Conservation (phyloP, 2,329 filamentous ascomycete species). For the Clonostachys rosea region DNA sequence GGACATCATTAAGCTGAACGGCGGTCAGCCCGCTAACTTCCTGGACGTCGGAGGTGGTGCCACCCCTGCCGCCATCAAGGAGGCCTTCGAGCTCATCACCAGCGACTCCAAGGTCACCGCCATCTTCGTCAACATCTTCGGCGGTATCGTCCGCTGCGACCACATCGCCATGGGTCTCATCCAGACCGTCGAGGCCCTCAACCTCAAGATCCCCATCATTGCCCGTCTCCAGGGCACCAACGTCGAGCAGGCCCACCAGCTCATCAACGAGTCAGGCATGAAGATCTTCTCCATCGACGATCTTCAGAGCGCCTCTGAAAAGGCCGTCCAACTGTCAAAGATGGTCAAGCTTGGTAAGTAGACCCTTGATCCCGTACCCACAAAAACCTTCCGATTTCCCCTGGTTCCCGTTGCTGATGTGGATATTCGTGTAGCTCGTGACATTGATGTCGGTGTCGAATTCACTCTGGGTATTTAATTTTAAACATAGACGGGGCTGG, state of each 20-base stretch:
- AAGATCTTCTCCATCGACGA: slow-evolving; percentile 99
- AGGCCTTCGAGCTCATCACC: slow-evolving; percentile 98
- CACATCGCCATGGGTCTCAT: slow-evolving; percentile 95
- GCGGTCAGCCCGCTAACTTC: slow-evolving; percentile 95
- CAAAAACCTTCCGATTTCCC: background rate
- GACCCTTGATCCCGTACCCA: background rate
- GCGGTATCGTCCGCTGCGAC: slow-evolving; percentile 96
- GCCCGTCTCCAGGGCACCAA: slow-evolving; percentile 97
- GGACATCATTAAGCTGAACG: slow-evolving; percentile 99
- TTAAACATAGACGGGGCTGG: background rate
- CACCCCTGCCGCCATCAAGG: slow-evolving; percentile 92
- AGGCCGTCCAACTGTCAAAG: slow-evolving; percentile 98
- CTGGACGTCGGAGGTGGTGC: slow-evolving; percentile 97
- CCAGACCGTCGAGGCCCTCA: slow-evolving; percentile 89
- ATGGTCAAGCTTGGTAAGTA: slow-evolving; percentile 93
- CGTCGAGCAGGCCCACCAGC: slow-evolving; percentile 88
- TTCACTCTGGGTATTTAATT: slow-evolving; percentile 88
- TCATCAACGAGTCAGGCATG: slow-evolving; percentile 93
- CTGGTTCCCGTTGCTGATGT: slow-evolving; percentile 72
- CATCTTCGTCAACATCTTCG: slow-evolving; percentile 99
- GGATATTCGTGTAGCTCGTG: slow-evolving; percentile 94
- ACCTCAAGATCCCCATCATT: slow-evolving; percentile 95
- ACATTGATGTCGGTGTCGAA: slow-evolving; percentile 96
- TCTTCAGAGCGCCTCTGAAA: slow-evolving; percentile 94
- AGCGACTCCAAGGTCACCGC: slow-evolving; percentile 97